Percentiles rank a stretch among this genome's conserved stretches.
phyloP scores from a whole-genome alignment of 345 rosid species.

The Noccaea bulbosa region DNA sequence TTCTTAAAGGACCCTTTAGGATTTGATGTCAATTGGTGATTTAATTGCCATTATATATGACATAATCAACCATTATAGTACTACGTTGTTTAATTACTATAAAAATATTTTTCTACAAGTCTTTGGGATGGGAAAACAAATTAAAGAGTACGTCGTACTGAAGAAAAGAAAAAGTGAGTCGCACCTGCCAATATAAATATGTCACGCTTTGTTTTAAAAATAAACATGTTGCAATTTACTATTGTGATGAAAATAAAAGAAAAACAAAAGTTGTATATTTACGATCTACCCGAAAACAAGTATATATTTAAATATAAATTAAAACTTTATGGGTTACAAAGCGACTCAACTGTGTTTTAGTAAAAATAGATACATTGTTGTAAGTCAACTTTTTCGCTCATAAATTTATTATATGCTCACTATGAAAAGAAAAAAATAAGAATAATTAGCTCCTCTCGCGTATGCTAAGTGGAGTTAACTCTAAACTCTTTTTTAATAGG shows the following conservation, averaged over 20 bases:
- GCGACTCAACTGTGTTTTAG: conserved; percentile 16
- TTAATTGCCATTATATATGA: conserved; percentile 20
- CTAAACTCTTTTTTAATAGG: too few species aligned
- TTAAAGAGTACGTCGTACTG: conserved; percentile 23
- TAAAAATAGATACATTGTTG: neutral
- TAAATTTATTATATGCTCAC: neutral
- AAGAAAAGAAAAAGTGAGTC: conserved; percentile 6
- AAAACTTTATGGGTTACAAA: conserved; percentile 20
- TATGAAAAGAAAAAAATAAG: too few species aligned
- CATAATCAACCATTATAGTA: conserved; percentile 35
- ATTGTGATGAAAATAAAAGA: conserved; percentile 9
- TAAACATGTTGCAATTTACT: conserved; percentile 18
- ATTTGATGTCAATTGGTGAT: conserved; percentile 30
- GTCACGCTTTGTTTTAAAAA: neutral
- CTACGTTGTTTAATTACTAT: conserved; percentile 1
- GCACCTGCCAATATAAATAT: conserved; percentile 19
- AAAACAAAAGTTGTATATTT: neutral
- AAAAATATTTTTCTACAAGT: neutral
- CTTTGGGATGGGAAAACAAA: neutral
- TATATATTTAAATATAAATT: neutral
- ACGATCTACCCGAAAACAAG: neutral
- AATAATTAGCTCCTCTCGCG: too few species aligned
- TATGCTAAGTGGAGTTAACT: neutral
- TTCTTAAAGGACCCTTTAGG: conserved; percentile 14
- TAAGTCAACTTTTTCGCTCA: neutral